Conservation (phyloP, 2,329 filamentous ascomycete species). For the Calonectria fujianensis region DNA sequence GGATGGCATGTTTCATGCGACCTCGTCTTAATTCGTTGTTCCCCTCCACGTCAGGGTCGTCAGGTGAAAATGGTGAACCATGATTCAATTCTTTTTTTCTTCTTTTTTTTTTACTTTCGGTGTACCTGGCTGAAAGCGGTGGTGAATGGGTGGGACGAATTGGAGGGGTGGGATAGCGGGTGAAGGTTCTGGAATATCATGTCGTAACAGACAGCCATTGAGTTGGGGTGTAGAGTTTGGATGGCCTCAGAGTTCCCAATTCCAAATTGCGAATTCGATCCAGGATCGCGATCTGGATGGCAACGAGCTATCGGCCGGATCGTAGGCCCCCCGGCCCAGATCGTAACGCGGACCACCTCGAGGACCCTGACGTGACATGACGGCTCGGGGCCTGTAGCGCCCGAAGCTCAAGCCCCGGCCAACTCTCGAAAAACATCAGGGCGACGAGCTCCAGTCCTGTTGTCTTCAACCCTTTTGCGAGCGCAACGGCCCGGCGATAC, state of each 20-base stretch:
- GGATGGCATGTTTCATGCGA: conserved; percentile 24
- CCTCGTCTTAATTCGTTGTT: not conserved
- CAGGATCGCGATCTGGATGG: conserved; percentile 40
- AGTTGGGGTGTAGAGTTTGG: conserved; percentile 8
- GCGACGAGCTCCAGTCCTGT: conserved; percentile 6
- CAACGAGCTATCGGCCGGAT: conserved; percentile 36
- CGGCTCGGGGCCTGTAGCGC: conserved; percentile 43
- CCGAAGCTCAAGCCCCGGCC: conserved; percentile 32
- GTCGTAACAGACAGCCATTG: not conserved
- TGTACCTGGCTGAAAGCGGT: not conserved
- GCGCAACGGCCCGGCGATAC: conserved; percentile 37
- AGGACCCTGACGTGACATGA: conserved; percentile 48
- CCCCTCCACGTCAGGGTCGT: conserved; percentile 7
- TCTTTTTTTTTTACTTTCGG: not conserved
- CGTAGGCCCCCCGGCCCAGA: conserved; percentile 45
- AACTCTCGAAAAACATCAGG: conserved; percentile 20
- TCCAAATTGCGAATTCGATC: conserved; percentile 7
- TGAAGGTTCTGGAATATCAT: conserved; percentile 17
- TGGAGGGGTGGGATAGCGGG: not conserved
- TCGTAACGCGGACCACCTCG: conserved; percentile 47
- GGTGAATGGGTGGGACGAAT: not conserved
- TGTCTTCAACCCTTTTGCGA: conserved; percentile 9
- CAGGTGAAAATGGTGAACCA: not conserved
- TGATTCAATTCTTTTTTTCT: not conserved
- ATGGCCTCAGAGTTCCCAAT: not conserved